A percentile compares a stretch with the other conserved stretches of the same genome.
Evolutionary conservation across 2,329 filamentous ascomycete species (phyloP).

Genomic region (Trichoderma brevicompactum): DNA sequence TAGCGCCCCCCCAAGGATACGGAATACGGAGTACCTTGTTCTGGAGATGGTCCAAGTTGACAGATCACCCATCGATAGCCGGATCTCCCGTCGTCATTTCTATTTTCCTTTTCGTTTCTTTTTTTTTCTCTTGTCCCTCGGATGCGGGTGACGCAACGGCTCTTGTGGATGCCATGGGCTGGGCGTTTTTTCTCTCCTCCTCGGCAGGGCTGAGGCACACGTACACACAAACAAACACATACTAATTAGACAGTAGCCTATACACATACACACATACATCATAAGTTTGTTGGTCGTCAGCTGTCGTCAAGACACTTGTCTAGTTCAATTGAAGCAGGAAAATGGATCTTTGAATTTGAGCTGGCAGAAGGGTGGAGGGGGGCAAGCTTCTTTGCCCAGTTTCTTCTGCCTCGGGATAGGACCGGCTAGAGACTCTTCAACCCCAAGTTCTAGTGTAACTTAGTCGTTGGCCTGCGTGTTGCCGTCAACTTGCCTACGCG

Average conservation of each 20-base stretch:
- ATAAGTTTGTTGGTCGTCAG: background rate
- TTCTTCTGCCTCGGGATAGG: background rate
- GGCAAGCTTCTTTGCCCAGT: background rate
- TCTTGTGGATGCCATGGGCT: background rate
- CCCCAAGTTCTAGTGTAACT: background rate
- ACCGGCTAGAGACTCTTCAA: background rate
- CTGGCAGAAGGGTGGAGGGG: background rate
- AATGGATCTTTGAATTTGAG: background rate
- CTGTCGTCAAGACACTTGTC: background rate
- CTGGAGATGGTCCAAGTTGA: background rate
- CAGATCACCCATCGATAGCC: slow-evolving; percentile 21
- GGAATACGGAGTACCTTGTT: background rate
- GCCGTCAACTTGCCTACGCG: background rate
- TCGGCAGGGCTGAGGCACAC: background rate
- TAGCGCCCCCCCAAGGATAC: slow-evolving; percentile 6
- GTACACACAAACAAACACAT: background rate
- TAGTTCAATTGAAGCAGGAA: slow-evolving; percentile 1
- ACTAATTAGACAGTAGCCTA: too few species aligned
- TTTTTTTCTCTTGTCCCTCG: background rate
- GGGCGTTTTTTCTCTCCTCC: background rate
- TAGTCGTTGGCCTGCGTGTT: too few species aligned
- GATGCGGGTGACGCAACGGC: background rate
- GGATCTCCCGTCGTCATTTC: slow-evolving; percentile 17
- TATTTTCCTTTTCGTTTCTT: background rate
- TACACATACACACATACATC: background rate